Evolutionary conservation across 169 alveolate species (phyloP), one percentile per base, ranked within the genome.

Genomic region (Cryptosporidium tyzzeri): DNA sequence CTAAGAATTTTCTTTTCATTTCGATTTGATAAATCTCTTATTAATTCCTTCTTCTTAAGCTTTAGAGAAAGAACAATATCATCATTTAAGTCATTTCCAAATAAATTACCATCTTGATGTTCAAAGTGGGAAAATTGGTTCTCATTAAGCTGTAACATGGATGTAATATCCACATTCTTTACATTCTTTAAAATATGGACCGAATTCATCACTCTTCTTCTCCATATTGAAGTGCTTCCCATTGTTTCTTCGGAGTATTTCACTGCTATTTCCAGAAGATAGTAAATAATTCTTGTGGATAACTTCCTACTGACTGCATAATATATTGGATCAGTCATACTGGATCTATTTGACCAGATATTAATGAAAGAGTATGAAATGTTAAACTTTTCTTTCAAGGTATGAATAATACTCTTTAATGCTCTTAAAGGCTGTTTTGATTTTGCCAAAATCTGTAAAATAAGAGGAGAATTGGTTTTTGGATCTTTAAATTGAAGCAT

Each of bases 361-460:
- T 80, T 80, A 41, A 80, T 41, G 45, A 65, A 80, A 18, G 89
- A 80, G 33, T 62, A 65, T 12, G 89, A 80, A n/a, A 80, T 80
- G n/a, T 80, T 62, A 39, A 80, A 80, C 39, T 59, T 59, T 12
- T 59, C 67, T 29, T 70, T 80, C 29, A 80, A 33, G 23, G 62
- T 62, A 26, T 62, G 48, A 33, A 80, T 31, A 2, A 41, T 59
- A 26, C 55, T 67, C 39, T 65, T 80, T 26, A 80, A 31, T 10
- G 80, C 80, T n/a, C 89, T 65, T 21, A 80, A 16, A 14, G 73
- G 89, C n/a, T 80, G 89, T 12, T 80, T 80, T 9, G 89, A 80
- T 18, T 62, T 80, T 26, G 89, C 41, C 31, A 80, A 68, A 23
- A 80, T 65, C 50, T 80, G 89, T 23, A 80, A 73, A 33, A 80